Evolutionary conservation across 371 early-diverging fungal genomes (phyloP).

Genomic region (Conidiobolus incongruus): DNA sequence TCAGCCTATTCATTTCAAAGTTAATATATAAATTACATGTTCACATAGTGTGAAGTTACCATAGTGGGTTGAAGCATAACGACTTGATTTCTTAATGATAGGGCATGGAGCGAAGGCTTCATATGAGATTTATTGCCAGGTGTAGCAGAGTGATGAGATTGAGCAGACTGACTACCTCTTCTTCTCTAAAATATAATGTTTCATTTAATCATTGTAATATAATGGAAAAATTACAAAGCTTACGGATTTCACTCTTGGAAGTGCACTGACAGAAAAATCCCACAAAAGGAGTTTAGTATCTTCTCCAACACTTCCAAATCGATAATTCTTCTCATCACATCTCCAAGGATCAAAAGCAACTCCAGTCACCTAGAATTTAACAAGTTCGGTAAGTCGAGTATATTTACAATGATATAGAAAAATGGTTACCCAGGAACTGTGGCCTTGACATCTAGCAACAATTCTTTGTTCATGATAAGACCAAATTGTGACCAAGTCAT

Average conservation of each 20-base stretch:
- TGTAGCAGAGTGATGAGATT: constrained; percentile 5
- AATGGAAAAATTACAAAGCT: constrained; percentile 7
- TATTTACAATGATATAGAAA: not conserved
- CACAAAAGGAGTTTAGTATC: constrained; percentile 68
- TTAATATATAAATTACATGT: not conserved
- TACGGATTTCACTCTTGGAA: constrained; percentile 50
- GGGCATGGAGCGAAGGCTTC: constrained; percentile 21
- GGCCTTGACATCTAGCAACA: constrained; percentile 80
- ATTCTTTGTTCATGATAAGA: constrained; percentile 44
- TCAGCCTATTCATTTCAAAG: constrained; percentile 14
- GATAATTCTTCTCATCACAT: constrained; percentile 57
- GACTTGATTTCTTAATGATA: constrained; percentile 37
- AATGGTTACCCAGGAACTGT: constrained; percentile 64
- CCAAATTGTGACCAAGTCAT: constrained; percentile 89
- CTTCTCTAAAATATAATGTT: constrained; percentile 8
- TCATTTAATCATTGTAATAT: not conserved
- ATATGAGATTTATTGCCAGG: constrained; percentile 2
- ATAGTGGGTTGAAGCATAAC: constrained; percentile 59
- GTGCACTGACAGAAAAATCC: constrained; percentile 68
- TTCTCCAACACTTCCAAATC: constrained; percentile 81
- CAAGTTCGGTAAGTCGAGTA: not conserved
- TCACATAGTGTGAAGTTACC: constrained; percentile 10
- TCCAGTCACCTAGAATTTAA: constrained; percentile 25
- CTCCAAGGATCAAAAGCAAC: constrained; percentile 82
- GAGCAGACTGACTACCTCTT: constrained; percentile 6